These are phyloP conservation scores for Acanthamoeba sp. DNA, from an alignment of 208 protist genomes.

Conservation along the genomic window DNA sequence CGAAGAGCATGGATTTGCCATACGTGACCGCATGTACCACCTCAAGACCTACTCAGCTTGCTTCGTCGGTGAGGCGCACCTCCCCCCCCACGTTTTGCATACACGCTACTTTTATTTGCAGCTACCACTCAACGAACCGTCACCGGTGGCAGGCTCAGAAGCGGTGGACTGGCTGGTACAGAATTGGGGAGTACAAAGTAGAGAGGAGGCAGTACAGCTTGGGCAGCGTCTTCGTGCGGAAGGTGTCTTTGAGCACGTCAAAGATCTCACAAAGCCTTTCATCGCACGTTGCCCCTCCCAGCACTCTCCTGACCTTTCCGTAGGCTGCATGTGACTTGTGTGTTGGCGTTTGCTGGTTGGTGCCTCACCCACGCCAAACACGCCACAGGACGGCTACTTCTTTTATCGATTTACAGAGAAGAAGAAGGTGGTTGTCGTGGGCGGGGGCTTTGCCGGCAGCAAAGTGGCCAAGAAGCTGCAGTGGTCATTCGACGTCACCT, in stretches of 20 bases:
- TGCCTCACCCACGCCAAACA: not conserved
- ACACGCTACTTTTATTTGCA: no score
- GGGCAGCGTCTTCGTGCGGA: not conserved
- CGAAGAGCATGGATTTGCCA: not conserved
- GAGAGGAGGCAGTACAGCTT: not conserved
- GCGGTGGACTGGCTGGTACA: slow-evolving; percentile 62
- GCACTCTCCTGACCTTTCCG: not conserved
- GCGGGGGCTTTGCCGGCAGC: slow-evolving; percentile 81
- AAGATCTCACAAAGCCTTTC: not conserved
- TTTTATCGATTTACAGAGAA: slow-evolving; percentile 34
- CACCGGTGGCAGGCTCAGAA: slow-evolving; percentile 31
- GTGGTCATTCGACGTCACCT: slow-evolving; percentile 79
- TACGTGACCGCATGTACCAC: slow-evolving; percentile 10
- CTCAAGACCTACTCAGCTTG: slow-evolving; percentile 4
- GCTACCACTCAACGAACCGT: no score
- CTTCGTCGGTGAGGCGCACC: slow-evolving; percentile 49
- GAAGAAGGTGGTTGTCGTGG: slow-evolving; percentile 79
- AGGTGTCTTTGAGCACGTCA: slow-evolving; percentile 35
- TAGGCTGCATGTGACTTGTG: not conserved
- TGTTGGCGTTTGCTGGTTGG: not conserved
- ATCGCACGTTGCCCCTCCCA: not conserved
- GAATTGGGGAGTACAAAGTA: not conserved
- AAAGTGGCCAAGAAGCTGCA: slow-evolving; percentile 80
- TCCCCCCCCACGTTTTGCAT: no score
- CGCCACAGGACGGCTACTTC: not conserved